Conservation (phyloP, 2,329 filamentous ascomycete genomes). For the Fusarium annulatum region DNA sequence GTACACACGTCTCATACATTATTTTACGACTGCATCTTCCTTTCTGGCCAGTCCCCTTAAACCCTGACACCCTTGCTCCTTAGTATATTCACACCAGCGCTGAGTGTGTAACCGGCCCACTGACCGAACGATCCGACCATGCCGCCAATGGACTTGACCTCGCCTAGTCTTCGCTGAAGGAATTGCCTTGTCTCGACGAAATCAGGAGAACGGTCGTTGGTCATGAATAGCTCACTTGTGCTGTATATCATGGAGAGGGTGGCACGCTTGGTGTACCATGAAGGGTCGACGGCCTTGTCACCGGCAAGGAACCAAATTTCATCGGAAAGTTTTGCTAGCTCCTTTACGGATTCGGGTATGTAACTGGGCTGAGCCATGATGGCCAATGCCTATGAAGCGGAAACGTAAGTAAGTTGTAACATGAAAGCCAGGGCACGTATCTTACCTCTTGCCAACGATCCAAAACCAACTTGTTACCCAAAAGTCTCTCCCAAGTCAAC, state of each 20-base stretch:
- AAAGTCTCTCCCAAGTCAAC: conserved; percentile 80
- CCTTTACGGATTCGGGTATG: conserved; percentile 78
- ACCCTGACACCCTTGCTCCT: conserved; percentile 89
- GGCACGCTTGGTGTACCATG: conserved; percentile 81
- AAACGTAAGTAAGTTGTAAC: conserved; percentile 19
- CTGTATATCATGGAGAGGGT: conserved; percentile 71
- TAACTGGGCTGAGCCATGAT: conserved; percentile 89
- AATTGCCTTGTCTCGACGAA: conserved; percentile 84
- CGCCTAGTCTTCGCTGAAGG: conserved; percentile 78
- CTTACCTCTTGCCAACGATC: conserved; percentile 87
- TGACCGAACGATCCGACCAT: conserved; percentile 73
- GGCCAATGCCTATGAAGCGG: conserved; percentile 75
- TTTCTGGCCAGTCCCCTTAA: conserved; percentile 53
- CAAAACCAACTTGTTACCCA: conserved; percentile 78
- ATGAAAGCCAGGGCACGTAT: conserved; percentile 15
- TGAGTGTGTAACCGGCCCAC: conserved; percentile 85
- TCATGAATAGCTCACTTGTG: conserved; percentile 91
- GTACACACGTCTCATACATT: conserved; percentile 43
- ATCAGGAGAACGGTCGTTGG: conserved; percentile 79
- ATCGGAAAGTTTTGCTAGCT: conserved; percentile 85
- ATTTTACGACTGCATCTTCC: conserved; percentile 37
- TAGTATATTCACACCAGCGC: conserved; percentile 81
- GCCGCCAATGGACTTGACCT: conserved; percentile 71
- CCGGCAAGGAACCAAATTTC: conserved; percentile 92
- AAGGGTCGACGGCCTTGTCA: conserved; percentile 82